Evolutionary conservation across 2,329 filamentous ascomycete species (phyloP).

Genomic region (Colletotrichum noveboracense): DNA sequence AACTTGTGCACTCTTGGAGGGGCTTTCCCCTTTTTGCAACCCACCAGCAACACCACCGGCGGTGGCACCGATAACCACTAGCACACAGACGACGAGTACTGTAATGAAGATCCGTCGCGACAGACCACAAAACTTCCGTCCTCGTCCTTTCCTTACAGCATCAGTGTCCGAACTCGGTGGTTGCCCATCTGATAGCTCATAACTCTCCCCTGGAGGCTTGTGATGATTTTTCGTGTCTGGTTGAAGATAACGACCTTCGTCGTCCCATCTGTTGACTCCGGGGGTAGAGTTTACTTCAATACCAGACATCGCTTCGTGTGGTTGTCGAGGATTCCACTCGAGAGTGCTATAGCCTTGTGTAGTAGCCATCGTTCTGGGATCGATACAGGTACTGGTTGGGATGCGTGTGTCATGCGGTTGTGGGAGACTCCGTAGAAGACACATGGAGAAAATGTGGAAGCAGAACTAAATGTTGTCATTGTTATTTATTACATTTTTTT

Average conservation of each 20-base stretch:
- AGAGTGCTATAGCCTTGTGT: neutral
- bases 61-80: neutral
- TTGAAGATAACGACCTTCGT: neutral
- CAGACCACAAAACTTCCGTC: neutral
- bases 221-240: neutral
- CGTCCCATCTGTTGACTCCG: neutral
- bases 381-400: neutral
- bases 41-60: neutral
- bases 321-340: neutral
- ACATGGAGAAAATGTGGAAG: neutral
- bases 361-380: neutral
- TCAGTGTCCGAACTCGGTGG: neutral
- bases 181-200: neutral
- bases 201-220: neutral
- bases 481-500: neutral
- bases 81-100: neutral
- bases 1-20: neutral
- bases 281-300: neutral
- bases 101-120: neutral
- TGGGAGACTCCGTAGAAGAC: neutral
- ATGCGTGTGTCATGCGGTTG: neutral
- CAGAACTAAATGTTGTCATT: neutral
- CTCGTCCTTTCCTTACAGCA: accelerated
- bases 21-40: neutral
- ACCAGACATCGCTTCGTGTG: neutral